Conservation (phyloP, 768 basidiomycete genomes). For the Hygrophoropsis aurantiaca region DNA sequence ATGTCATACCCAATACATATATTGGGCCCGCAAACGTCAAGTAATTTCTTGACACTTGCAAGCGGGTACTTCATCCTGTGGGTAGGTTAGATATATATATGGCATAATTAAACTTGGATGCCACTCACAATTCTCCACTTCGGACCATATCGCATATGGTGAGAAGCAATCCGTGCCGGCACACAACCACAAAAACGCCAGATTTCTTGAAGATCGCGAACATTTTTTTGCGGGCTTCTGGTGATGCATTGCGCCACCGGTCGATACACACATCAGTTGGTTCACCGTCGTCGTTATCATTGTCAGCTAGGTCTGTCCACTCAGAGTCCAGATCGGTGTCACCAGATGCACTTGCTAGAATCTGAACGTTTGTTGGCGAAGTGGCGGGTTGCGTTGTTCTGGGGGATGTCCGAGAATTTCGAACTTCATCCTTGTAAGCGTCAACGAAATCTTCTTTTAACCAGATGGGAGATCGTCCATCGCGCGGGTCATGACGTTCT, state of each 20-base stretch:
- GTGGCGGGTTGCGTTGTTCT: no score
- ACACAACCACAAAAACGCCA: background rate
- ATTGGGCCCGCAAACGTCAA: background rate
- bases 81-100: no score
- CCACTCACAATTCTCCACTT: slow-evolving; percentile 1
- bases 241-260: background rate
- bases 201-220: background rate
- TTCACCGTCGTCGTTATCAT: no score
- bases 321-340: no score
- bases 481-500: no score
- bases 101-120: no score
- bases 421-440: background rate
- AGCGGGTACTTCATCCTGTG: slow-evolving; percentile 9
- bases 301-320: no score
- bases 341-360: no score
- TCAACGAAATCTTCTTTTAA: background rate
- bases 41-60: slow-evolving; percentile 6
- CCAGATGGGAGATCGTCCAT: background rate
- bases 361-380: no score
- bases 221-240: background rate
- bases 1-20: background rate
- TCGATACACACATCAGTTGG: no score
- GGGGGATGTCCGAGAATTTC: no score
- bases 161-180: no score
- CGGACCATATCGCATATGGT: background rate